Conservation (phyloP, 495 filamentous ascomycete genomes). For the Trichoderma erinaceum region DNA sequence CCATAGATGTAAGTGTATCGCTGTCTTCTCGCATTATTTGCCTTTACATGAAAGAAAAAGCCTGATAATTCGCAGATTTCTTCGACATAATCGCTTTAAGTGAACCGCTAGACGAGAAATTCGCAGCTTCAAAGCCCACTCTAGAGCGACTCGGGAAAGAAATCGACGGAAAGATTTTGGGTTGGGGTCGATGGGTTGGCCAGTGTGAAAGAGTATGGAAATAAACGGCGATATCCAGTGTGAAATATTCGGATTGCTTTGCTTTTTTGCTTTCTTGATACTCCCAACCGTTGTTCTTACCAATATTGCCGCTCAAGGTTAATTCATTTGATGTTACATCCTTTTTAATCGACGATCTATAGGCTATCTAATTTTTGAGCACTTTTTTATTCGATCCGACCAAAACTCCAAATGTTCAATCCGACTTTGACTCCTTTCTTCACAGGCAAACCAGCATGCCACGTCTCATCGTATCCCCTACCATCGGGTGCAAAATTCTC, state of each 20-base stretch:
- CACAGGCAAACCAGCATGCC: conserved; percentile 44
- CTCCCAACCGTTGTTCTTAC: not conserved
- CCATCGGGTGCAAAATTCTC: conserved; percentile 44
- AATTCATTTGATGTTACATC: not conserved
- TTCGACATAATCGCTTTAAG: conserved; percentile 43
- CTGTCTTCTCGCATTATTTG: not conserved
- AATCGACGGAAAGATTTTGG: conserved; percentile 42
- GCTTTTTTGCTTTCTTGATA: not conserved
- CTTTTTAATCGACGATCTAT: not conserved
- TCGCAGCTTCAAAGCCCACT: conserved; percentile 31
- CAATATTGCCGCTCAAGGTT: too few relatives aligned
- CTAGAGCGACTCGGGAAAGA: conserved; percentile 35
- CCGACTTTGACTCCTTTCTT: conserved; percentile 38
- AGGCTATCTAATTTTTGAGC: not conserved
- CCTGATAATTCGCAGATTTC: conserved; percentile 29
- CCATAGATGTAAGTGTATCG: conserved; percentile 35
- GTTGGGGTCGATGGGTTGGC: conserved; percentile 50
- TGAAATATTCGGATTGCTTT: not conserved
- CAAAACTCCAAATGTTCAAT: conserved; percentile 43
- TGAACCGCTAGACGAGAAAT: conserved; percentile 29
- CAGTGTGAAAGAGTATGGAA: conserved; percentile 38
- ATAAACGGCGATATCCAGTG: conserved; percentile 8
- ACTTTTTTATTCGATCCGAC: not conserved
- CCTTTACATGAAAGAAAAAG: not conserved
- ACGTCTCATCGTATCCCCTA: conserved; percentile 40